Evolutionary conservation across 1,139 yeast species (phyloP), one percentile per base, ranked within the genome.

Genomic region (Saccharomyces hybrid): DNA sequence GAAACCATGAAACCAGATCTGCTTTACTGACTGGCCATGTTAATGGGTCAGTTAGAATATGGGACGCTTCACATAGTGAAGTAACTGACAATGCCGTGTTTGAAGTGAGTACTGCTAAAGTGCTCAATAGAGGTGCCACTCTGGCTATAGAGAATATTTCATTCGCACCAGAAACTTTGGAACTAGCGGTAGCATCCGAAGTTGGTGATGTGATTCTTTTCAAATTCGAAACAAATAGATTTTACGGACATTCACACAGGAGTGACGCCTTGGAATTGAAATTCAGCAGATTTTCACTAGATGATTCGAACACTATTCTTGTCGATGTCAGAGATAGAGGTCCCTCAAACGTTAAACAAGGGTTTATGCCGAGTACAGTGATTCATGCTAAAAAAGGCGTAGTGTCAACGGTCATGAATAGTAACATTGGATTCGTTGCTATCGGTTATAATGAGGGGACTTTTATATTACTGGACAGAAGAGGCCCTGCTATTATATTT

Each of bases 361-460:
- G 89, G 0, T 89, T 88, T 64, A 71, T 89, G 62, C 97, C 98
- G 0, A 74, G 76, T 27, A 77, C 80, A 49, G 75, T 80, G 12
- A 64, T 87, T 2, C 77, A 77, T 52, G 73, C 78, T 1, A 63
- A 68, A 16, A 73, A 75, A 5, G 79, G 77, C 0, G 57, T 58
- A 31, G 83, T 87, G 3, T 76, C 90, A 0, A 79, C 87, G 1
- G 62, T 91, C 52, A 78, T 78, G 55, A 79, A 87, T 69, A 84
- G 91, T 59, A 80, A 86, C 59, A 76, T 89, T 52, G 97, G 97
- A 0, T 90, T 93, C 73, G 88, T 87, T 4, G 96, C 89, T 0
- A 74, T 88, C 51, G 96, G 88, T 0, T 90, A 88, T 68, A 79
- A 79, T 51, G 80, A 85, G 12, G 98, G 99, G 21, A 77, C 83